Evolutionary conservation across 345 rosid species (phyloP).

Genomic region (Luvunga scandens): DNA sequence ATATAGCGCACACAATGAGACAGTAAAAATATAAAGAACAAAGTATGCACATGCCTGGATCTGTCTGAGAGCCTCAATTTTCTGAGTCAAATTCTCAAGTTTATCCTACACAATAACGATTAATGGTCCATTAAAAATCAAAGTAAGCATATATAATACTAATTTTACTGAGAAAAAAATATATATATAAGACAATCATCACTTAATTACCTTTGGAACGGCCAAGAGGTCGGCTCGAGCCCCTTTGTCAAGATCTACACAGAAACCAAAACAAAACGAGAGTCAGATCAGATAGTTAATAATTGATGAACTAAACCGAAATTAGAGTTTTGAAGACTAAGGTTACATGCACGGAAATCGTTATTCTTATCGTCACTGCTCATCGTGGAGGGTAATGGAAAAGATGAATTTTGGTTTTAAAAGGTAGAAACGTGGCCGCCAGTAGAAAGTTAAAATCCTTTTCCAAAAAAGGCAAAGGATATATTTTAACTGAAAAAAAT

Average conservation of each 20-base stretch:
- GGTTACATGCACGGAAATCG: constrained; percentile 72
- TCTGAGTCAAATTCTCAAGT: constrained; percentile 67
- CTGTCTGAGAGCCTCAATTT: constrained; percentile 81
- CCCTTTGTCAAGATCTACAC: constrained; percentile 62
- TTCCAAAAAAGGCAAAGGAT: too few relatives aligned
- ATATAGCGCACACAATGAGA: background rate
- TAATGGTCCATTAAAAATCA: background rate
- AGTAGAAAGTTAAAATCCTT: too few relatives aligned
- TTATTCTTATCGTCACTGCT: constrained; percentile 51
- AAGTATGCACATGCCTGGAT: constrained; percentile 54
- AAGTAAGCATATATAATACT: background rate
- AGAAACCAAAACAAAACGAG: background rate
- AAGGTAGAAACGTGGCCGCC: too few relatives aligned
- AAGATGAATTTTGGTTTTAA: too few relatives aligned
- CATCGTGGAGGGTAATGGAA: constrained; percentile 42
- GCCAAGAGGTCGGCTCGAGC: constrained; percentile 75
- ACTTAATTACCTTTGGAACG: constrained; percentile 64
- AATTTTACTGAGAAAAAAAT: background rate
- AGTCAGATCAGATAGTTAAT: background rate
- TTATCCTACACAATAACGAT: constrained; percentile 46
- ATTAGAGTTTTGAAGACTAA: background rate
- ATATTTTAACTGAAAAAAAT: too few relatives aligned
- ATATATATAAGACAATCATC: too few relatives aligned
- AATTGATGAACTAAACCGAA: background rate
- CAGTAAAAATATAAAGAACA: background rate